phyloP scores from a whole-genome alignment of 176 grass and related monocot genomes.

The Cenchrus fungigraminus region DNA sequence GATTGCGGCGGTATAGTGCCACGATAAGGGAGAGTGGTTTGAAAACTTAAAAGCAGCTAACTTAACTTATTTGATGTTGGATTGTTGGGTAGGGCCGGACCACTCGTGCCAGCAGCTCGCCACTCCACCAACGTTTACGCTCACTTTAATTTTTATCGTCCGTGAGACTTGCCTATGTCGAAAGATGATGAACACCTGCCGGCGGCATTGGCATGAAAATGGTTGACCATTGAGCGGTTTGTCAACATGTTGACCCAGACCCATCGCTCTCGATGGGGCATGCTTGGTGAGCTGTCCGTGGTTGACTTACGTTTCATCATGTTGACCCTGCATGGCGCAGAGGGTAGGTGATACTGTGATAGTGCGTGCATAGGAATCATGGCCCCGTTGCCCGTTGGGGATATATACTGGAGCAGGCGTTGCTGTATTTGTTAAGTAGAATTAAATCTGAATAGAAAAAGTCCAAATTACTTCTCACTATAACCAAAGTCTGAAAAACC shows the following conservation, averaged over 20 bases:
- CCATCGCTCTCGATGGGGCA: background rate
- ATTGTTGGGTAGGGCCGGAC: no score
- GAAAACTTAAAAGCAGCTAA: background rate
- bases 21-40: background rate
- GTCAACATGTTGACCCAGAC: constrained; percentile 17
- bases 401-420: no score
- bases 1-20: constrained; percentile 24
- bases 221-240: background rate
- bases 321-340: background rate
- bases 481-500: no score
- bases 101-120: background rate
- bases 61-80: no score
- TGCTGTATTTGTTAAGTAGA: no score
- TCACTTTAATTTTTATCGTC: background rate
- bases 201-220: background rate
- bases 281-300: constrained; percentile 27
- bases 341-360: no score
- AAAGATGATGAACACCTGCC: no score
- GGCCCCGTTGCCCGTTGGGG: no score
- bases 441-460: no score
- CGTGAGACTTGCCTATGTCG: no score
- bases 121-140: background rate
- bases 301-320: background rate
- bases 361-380: no score
- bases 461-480: no score